A percentile compares a stretch with the other conserved stretches of the same genome.
Conservation (phyloP, 2,329 filamentous ascomycete genomes). For the Colletotrichum magnum region DNA sequence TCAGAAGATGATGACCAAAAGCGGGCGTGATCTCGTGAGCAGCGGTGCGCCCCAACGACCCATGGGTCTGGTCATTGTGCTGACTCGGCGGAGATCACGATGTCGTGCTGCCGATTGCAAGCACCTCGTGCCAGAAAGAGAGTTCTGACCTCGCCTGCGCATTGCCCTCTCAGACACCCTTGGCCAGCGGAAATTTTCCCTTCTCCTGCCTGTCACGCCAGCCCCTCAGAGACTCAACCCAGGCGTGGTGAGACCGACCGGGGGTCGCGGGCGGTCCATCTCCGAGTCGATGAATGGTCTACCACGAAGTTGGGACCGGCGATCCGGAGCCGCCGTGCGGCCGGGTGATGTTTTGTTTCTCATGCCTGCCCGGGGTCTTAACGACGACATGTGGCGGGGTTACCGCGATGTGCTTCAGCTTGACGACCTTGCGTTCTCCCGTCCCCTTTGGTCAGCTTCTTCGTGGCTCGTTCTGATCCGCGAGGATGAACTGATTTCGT, state of each 20-base stretch:
- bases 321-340: slow-evolving; percentile 37
- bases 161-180: not conserved
- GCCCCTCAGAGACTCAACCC: not conserved
- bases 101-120: slow-evolving; percentile 37
- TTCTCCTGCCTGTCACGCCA: not conserved
- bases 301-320: slow-evolving; percentile 35
- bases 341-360: slow-evolving; percentile 13
- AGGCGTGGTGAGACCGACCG: slow-evolving; percentile 14
- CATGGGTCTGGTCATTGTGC: slow-evolving; percentile 8
- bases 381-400: not conserved
- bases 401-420: not conserved
- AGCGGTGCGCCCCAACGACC: slow-evolving; percentile 16
- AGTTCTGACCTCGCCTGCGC: slow-evolving; percentile 32
- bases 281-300: slow-evolving; percentile 15
- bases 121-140: slow-evolving; percentile 12
- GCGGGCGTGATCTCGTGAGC: slow-evolving; percentile 18
- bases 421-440: not conserved
- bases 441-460: not conserved
- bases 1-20: slow-evolving; percentile 9
- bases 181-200: slow-evolving; percentile 18
- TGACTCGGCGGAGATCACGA: slow-evolving; percentile 40
- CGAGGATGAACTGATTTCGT: slow-evolving; percentile 5
- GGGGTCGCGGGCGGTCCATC: slow-evolving; percentile 17
- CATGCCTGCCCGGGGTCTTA: slow-evolving; percentile 5
- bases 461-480: not conserved